These are phyloP conservation scores for Monilinia fructigena DNA, from an alignment of 2,329 filamentous ascomycete species.

Conservation along the genomic window DNA sequence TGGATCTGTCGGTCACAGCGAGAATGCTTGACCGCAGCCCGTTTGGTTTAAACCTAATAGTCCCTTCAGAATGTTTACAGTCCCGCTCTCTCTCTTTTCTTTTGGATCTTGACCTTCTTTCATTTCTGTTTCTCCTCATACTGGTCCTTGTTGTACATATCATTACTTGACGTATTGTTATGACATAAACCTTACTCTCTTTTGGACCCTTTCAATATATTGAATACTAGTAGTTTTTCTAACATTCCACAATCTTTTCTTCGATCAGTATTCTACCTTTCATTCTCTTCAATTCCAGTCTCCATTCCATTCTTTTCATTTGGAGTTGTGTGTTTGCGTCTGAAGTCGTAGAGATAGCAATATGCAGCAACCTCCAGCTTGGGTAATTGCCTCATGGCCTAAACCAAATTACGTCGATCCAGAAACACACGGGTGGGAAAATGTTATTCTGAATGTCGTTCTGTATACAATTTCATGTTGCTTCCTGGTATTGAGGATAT, in stretches of 20 bases:
- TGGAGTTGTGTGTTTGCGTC: neutral
- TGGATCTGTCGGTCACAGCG: slow-evolving; percentile 3
- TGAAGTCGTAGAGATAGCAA: neutral
- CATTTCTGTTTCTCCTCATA: neutral
- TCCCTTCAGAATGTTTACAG: neutral
- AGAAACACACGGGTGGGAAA: slow-evolving; percentile 45
- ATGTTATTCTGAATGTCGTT: slow-evolving; percentile 46
- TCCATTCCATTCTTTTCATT: slow-evolving; percentile 7
- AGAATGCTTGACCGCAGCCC: slow-evolving; percentile 8
- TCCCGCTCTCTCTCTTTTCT: neutral
- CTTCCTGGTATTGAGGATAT: slow-evolving; percentile 48
- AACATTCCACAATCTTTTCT: neutral
- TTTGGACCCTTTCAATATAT: slow-evolving; percentile 1
- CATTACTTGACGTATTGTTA: slow-evolving; percentile 13
- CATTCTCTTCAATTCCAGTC: slow-evolving; percentile 2
- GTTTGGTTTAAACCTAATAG: neutral
- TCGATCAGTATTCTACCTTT: neutral
- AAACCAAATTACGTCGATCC: slow-evolving; percentile 49
- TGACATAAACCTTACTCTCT: neutral
- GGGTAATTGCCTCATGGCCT: slow-evolving; percentile 38
- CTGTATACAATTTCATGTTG: slow-evolving; percentile 43
- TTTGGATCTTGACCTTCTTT: neutral
- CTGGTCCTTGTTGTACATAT: slow-evolving; percentile 2
- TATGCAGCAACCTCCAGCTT: slow-evolving; percentile 32
- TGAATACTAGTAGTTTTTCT: neutral